A percentile compares a stretch with the other conserved stretches of the same genome.
phyloP scores from a whole-genome alignment of 768 basidiomycete genomes.

The Kwoniella sp. region DNA sequence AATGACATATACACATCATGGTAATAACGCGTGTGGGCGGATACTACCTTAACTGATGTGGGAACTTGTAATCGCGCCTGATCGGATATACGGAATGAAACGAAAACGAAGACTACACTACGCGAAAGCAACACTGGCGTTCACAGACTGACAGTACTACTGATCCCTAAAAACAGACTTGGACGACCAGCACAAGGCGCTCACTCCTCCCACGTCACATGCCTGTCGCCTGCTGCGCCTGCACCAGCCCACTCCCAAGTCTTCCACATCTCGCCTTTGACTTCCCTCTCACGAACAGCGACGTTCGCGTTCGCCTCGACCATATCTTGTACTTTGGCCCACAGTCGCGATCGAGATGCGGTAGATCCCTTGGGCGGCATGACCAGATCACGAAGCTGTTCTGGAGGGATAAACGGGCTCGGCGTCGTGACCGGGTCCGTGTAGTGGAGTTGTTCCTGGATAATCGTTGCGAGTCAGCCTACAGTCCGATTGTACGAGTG shows the following conservation, averaged over 20 bases:
- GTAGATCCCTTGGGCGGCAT: slow-evolving; percentile 44
- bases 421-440: slow-evolving; percentile 51
- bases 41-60: too few species aligned
- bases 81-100: background rate
- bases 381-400: slow-evolving; percentile 54
- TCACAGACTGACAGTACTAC: background rate
- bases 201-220: slow-evolving; percentile 31
- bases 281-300: slow-evolving; percentile 46
- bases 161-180: background rate
- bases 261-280: slow-evolving; percentile 51
- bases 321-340: slow-evolving; percentile 43
- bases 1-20: background rate
- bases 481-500: too few species aligned
- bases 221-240: slow-evolving; percentile 24
- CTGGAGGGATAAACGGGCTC: slow-evolving; percentile 50
- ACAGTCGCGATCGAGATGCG: slow-evolving; percentile 38
- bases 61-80: too few species aligned
- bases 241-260: slow-evolving; percentile 55
- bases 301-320: slow-evolving; percentile 55
- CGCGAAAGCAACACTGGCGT: background rate
- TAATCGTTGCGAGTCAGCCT: slow-evolving; percentile 3
- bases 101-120: slow-evolving; percentile 4
- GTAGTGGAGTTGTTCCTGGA: slow-evolving; percentile 52
- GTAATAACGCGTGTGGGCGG: too few species aligned
- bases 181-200: background rate